Base-by-base conservation (phyloP, 176 grass and related monocot species). In the Musa beccarii region DNA sequence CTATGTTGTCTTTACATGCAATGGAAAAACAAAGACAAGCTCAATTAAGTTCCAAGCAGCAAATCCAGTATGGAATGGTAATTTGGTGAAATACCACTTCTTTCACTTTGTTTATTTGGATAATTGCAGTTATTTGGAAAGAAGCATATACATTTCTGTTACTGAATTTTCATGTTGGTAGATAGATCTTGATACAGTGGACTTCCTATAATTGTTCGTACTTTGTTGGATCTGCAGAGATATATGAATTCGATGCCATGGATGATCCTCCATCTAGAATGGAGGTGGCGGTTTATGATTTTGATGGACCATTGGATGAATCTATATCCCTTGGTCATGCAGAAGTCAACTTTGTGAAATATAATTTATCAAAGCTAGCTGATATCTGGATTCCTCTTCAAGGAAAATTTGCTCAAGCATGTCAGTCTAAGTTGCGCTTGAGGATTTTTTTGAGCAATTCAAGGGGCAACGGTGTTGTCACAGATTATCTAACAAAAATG, bases 181-280 rank as follows among this genome's bases (percentile, higher is more conserved):
- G 19, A 11, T 67, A 62, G 26, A 29, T 67, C 52, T 75, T 77
- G 65, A 80, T 3, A 80, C 24, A 43, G 51, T 54, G 49, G 54
- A 68, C 62, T 73, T n/a, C 3, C 34, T 22, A 71, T 34, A 72
- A 83, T 72, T 83, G 63, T 49, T 15, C 69, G 61, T 71, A 63
- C 75, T 66, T 64, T 79, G 11, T 78, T 75, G 52, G 63, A 79
- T 29, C 76, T 87, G 72, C 86, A 98, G 90, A 98, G 79, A 85
- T 93, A 52, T 98, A 93, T 82, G 95, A 93, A 86, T 98, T 93
- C 87, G 90, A 98, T 69, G 90, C 90, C 68, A 91, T 98, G 95
- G 79, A 90, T 83, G 88, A 98, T 74, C 84, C 90, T 52, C 95
- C 95, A 49, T 98, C 95, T 24, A 82, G 83, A 73, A 93, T 98